Evolutionary conservation across 441 rosid genomes (phyloP).

Genomic region (Populus hybrid): DNA sequence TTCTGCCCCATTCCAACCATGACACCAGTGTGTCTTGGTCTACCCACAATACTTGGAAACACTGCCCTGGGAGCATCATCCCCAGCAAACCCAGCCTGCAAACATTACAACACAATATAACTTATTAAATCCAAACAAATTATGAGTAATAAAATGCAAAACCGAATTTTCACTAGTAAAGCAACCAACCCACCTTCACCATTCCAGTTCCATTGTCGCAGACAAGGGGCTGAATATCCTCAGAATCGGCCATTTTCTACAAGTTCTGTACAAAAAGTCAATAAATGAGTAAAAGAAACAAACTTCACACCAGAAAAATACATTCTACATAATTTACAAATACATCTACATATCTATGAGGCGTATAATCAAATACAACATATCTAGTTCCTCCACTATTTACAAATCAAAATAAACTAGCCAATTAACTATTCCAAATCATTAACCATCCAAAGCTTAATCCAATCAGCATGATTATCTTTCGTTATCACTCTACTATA

Average conservation of each 20-base stretch:
- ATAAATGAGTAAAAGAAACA: not conserved
- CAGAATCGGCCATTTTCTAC: constrained; percentile 40
- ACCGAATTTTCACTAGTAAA: not conserved
- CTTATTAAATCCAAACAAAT: not conserved
- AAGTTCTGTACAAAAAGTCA: not conserved
- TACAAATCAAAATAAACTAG: not conserved
- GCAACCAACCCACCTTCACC: constrained; percentile 30
- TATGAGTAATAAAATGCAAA: not conserved
- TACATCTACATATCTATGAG: not conserved
- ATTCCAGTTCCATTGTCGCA: constrained; percentile 53
- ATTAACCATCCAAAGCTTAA: not conserved
- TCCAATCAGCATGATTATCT: not conserved
- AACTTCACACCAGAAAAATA: not conserved
- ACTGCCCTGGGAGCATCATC: constrained; percentile 52
- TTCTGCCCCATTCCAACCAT: no score
- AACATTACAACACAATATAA: not conserved
- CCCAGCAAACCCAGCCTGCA: constrained; percentile 47
- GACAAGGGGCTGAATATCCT: constrained; percentile 52
- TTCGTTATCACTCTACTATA: not conserved
- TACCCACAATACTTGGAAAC: constrained; percentile 50
- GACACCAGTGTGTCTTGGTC: constrained; percentile 26
- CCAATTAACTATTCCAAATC: not conserved
- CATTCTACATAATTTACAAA: not conserved
- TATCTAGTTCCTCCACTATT: not conserved
- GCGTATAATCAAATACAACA: no score